Evolutionary conservation across 306 rosid genomes (phyloP).

Genomic region (Ormosia semicastrata): DNA sequence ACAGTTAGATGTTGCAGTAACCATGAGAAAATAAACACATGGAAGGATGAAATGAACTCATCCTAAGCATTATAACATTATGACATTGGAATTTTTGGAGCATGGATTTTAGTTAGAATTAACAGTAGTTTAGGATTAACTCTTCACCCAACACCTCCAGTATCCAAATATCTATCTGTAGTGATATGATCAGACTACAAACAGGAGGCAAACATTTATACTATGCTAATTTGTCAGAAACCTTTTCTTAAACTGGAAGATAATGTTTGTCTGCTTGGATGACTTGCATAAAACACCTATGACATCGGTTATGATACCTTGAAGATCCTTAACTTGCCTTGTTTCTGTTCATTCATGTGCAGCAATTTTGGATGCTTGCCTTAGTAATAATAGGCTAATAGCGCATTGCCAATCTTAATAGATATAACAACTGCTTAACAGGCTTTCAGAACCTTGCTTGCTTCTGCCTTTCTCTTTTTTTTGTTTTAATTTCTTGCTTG

Average conservation of each 20-base stretch:
- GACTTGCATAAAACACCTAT: conserved; percentile 16
- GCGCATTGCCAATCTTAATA: background rate
- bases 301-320: background rate
- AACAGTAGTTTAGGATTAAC: conserved; percentile 16
- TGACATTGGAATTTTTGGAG: background rate
- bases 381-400: conserved; percentile 13
- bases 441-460: background rate
- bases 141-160: background rate
- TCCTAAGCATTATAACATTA: background rate
- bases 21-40: background rate
- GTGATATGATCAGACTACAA: background rate
- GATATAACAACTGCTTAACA: background rate
- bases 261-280: background rate
- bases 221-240: conserved; percentile 32
- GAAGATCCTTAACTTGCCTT: conserved; percentile 45
- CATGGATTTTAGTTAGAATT: background rate
- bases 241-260: conserved; percentile 37
- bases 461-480: background rate
- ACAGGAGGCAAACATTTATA: conserved; percentile 34
- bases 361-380: conserved; percentile 34
- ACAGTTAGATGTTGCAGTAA: background rate
- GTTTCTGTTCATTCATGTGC: conserved; percentile 24
- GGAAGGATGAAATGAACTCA: background rate
- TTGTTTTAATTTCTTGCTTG: background rate
- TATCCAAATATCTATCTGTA: background rate